Base-by-base conservation (phyloP, 2,329 filamentous ascomycete species). In the Tolypocladium sp. region DNA sequence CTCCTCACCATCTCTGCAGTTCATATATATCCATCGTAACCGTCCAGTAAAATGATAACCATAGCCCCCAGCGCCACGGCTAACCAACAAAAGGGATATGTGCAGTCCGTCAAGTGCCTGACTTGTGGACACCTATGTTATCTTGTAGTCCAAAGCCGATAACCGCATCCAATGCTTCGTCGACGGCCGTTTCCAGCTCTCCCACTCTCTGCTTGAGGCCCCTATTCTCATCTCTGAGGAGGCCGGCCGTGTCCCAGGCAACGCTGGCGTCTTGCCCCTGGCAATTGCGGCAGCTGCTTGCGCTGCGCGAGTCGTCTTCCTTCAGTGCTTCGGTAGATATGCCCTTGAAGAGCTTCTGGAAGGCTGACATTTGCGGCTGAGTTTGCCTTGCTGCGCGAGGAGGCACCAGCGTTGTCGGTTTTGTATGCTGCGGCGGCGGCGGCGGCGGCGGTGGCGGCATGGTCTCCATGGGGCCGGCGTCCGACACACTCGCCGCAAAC, bases 221-320 rank as follows among this genome's bases (percentile, higher is more conserved):
- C 65, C 76, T 80, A 64, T 88, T 88, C 74, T 88, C 86, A 54
- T 83, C 81, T 44, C 82, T 76, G 60, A 88, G 71, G 54, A 86
- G 62, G 57, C 79, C 78, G n/a, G 86, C 84, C 4, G 85, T 86
- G 66, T 87, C 80, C 85, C 85, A 88, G 5, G 85, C 85, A 42
- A 84, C 76, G 63, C 82, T 83, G 15, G 81, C 76, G 57, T 83
- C 80, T 64, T 80, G 79, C 15, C 85, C 84, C 57, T 77, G 71
- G 68, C 85, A 87, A 65, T 86, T 87, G 40, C 70, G 65, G 64
- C 84, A 87, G 66, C 68, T 69, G 30, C 62, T 58, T 12, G 61
- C 58, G 8, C 62, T 58, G 22, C 62, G 53, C 22, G 35, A 8
- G 20, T 60, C 61, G n/a, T 60, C 67, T 41, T 68, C 65, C 40